These are phyloP conservation scores for Colletotrichum sp. DNA, from an alignment of 2,329 filamentous ascomycete species.

Conservation along the genomic window DNA sequence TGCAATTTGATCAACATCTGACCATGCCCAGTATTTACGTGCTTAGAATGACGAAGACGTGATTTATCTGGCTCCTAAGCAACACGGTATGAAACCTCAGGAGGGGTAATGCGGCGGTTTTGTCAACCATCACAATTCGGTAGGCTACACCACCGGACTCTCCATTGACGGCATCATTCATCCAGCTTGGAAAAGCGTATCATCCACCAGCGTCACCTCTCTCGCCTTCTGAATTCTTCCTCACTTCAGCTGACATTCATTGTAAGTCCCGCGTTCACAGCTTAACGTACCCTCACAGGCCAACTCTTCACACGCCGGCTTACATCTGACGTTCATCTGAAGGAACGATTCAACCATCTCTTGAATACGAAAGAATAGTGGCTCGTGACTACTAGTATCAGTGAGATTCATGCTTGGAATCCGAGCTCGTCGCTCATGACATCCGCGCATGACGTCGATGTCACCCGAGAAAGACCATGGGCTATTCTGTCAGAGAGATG, in stretches of 20 bases:
- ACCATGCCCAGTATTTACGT: not conserved
- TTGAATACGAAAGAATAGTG: not conserved
- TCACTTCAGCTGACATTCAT: not conserved
- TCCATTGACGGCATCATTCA: not conserved
- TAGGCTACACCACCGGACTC: not conserved
- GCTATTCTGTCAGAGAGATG: not conserved
- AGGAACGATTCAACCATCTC: not conserved
- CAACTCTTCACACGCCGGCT: not conserved
- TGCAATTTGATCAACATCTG: not conserved
- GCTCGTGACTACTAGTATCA: not conserved
- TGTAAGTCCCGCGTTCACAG: not conserved
- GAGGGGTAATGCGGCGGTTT: not conserved
- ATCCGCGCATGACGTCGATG: not conserved
- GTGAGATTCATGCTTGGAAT: not conserved
- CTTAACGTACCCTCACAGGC: not conserved
- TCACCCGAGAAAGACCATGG: not conserved
- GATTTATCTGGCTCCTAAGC: not conserved
- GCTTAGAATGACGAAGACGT: not conserved
- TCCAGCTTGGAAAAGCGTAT: not conserved
- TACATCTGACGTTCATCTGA: not conserved
- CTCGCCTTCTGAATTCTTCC: rapidly evolving
- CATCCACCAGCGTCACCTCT: not conserved
- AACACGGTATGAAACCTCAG: not conserved
- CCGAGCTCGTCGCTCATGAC: not conserved
- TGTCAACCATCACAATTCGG: not conserved